Evolutionary conservation across 163 green algal species (phyloP).

Genomic region (Volvox carteri): DNA sequence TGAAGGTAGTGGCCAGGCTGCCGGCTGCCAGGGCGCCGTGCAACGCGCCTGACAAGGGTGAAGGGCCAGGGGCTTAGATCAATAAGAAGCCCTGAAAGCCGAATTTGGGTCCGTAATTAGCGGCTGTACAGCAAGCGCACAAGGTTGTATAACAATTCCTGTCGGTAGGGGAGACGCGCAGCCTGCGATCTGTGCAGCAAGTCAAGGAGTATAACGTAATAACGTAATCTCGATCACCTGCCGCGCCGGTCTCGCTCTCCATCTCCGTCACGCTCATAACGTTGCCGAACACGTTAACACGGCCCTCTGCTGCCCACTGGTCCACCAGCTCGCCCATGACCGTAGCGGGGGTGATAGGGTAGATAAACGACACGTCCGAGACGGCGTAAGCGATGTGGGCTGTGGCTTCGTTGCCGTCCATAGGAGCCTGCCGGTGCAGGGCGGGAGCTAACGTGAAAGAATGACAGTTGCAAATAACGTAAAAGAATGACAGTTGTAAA

Average conservation of each 20-base stretch:
- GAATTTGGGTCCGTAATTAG: no score
- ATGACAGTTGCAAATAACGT: no score
- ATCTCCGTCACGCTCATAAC: constrained; percentile 76
- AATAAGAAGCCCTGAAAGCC: no score
- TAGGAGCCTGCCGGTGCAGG: constrained; percentile 34
- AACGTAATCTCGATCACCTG: constrained; percentile 29
- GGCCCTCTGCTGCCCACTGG: constrained; percentile 64
- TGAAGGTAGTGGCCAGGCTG: constrained; percentile 75
- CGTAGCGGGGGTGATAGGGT: constrained; percentile 77
- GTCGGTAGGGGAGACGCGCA: no score
- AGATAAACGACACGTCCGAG: constrained; percentile 77
- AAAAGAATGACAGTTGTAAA: no score
- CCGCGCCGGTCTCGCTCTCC: constrained; percentile 71
- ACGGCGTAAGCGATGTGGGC: constrained; percentile 71
- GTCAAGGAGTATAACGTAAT: no score
- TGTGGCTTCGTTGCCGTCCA: constrained; percentile 75
- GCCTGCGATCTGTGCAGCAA: no score
- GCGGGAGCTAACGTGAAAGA: no score
- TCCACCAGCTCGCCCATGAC: constrained; percentile 73
- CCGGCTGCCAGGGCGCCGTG: constrained; percentile 72
- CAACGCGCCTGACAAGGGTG: constrained; percentile 71
- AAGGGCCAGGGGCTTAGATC: neutral
- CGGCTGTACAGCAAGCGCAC: no score
- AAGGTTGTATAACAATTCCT: no score
- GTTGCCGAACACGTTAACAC: constrained; percentile 70